Conservation (phyloP, 2,329 filamentous ascomycete species). For the Pseudogymnoascus sp. region DNA sequence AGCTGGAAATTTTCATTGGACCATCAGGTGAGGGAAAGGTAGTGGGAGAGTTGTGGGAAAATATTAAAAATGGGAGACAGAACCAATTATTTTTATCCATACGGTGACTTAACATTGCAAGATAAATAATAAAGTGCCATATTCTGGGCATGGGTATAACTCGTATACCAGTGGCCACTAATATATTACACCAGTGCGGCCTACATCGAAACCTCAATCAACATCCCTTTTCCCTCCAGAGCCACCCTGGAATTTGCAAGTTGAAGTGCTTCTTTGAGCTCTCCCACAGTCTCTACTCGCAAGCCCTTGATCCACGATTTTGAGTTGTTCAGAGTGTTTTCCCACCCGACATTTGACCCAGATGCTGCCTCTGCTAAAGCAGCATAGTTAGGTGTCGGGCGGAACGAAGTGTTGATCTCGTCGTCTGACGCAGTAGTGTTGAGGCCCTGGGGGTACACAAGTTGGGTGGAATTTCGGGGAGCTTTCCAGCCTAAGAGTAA, state of each 20-base stretch:
- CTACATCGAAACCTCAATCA: not conserved
- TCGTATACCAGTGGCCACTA: too few species aligned
- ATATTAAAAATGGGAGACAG: too few species aligned
- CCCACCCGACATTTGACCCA: slow-evolving; percentile 33
- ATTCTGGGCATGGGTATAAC: too few species aligned
- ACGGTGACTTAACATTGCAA: too few species aligned
- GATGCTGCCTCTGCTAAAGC: slow-evolving; percentile 55
- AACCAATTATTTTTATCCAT: too few species aligned
- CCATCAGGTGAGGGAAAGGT: too few species aligned
- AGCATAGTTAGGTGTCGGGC: slow-evolving; percentile 50
- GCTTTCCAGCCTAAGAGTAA: slow-evolving; percentile 49
- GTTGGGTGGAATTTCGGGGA: slow-evolving; percentile 46
- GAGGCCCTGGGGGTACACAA: slow-evolving; percentile 52
- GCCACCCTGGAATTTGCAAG: not conserved
- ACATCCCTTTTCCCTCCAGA: not conserved
- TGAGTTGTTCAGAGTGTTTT: not conserved
- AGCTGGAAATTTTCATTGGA: too few species aligned
- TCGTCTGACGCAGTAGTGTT: slow-evolving; percentile 51
- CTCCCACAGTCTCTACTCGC: slow-evolving; percentile 9
- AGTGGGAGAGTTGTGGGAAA: too few species aligned
- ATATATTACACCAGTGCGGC: too few species aligned
- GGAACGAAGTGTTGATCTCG: slow-evolving; percentile 56
- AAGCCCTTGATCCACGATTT: slow-evolving; percentile 11
- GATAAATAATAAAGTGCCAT: too few species aligned
- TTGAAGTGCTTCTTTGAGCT: slow-evolving; percentile 7